phyloP scores from a whole-genome alignment of 495 filamentous ascomycete genomes.

The Aspergillus wentii region DNA sequence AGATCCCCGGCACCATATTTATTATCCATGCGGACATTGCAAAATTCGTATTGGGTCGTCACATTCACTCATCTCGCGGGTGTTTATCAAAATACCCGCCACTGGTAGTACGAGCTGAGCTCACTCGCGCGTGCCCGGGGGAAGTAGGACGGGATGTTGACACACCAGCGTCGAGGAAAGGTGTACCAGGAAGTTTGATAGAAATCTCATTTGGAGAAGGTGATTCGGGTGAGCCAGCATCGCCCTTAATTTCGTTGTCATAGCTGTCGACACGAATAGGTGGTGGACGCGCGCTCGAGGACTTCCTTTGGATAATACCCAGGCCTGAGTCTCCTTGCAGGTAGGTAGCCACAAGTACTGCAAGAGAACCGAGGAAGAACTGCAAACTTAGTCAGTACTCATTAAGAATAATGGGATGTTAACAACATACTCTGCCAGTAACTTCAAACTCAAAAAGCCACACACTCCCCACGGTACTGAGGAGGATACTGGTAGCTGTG shows the following conservation, averaged over 20 bases:
- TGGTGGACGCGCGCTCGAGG: slow-evolving; percentile 52
- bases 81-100: slow-evolving; percentile 30
- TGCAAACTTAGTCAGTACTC: slow-evolving; percentile 34
- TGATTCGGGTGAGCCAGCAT: slow-evolving; percentile 46
- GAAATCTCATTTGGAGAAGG: slow-evolving; percentile 42
- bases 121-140: slow-evolving; percentile 51
- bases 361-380: slow-evolving; percentile 74
- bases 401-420: slow-evolving; percentile 1
- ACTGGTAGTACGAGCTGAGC: slow-evolving; percentile 27
- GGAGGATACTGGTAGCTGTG: slow-evolving; percentile 80
- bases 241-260: slow-evolving; percentile 54
- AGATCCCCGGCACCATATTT: slow-evolving; percentile 4
- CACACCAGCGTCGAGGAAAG: slow-evolving; percentile 49
- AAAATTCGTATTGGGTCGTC: slow-evolving; percentile 10
- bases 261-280: slow-evolving; percentile 71
- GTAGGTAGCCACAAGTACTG: slow-evolving; percentile 77
- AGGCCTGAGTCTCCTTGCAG: slow-evolving; percentile 61
- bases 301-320: slow-evolving; percentile 32
- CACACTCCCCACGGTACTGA: slow-evolving; percentile 79
- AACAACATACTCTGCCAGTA: slow-evolving; percentile 59
- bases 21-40: slow-evolving; percentile 8
- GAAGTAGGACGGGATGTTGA: slow-evolving; percentile 66
- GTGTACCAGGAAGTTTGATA: slow-evolving; percentile 45
- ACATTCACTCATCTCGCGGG: slow-evolving; percentile 16
- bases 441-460: slow-evolving; percentile 78